Evolutionary conservation across 352 stramenopile genomes (phyloP), one percentile per base, ranked within the genome.

Genomic region (Pythium rhizo-oryzae): DNA sequence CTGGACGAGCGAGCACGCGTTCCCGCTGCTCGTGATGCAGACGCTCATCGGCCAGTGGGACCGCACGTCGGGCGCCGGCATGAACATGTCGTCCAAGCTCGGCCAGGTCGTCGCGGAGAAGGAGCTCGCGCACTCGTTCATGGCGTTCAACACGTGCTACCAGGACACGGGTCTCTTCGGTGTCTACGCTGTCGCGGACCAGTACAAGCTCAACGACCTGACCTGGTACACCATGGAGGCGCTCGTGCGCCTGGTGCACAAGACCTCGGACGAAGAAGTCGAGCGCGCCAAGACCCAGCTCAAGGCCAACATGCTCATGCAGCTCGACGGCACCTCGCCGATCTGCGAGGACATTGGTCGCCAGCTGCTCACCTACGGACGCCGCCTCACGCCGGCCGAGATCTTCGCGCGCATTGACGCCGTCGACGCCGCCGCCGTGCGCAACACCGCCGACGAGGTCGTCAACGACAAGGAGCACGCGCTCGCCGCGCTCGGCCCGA

Each of bases 121-220:
- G 75, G 96, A 99, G 77, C 84, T 99, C 37, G 97, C 96, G 46
- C 97, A 99, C 85, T 98, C 90, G 55, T 97, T 99, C 82, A 98
- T 97, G 77, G 98, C 97, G 30, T 99, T 99, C 87, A 99, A 99
- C 89, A 99, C 97, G 65, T 99, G 96, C 85, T 99, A 99, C 91
- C 99, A 99, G 84, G 98, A 99, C 81, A 99, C 97, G 43, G 98
- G 98, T 66, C 89, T 99, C 37, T 99, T 99, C 76, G 98, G 98
- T 67, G 85, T 99, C 43, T 99, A 99, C 85, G 90, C 96, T 58
- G 94, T 99, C 63, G 96, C 78, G 25, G 88, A 96, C 78, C 89
- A 92, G 79, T 94, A 96, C 82, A 99, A 98, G 84, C 80, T 99
- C 50, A 97, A 98, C 77, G 94, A 99, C 82, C 72, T 97, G 78